Evolutionary conservation across 306 rosid genomes (phyloP), one percentile per base, ranked within the genome.

Genomic region (Lagenaria siceraria): DNA sequence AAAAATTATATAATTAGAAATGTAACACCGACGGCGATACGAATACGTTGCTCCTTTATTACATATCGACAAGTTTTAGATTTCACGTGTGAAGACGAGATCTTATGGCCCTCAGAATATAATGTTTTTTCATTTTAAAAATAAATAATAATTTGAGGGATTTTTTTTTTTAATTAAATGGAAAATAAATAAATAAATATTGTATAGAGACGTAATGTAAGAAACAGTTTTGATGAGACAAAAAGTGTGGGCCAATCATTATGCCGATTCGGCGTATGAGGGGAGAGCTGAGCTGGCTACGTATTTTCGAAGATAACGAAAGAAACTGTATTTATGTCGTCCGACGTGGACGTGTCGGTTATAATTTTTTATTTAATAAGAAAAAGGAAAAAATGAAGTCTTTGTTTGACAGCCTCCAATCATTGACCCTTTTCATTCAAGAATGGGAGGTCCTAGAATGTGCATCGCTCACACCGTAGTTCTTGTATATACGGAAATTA

Each of bases 321-420:
- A 63, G n/a, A 74, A 21, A 55, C 56, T 64, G 76, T 62, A 54
- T 78, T 78, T 78, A 78, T 54, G 68, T 24, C 49, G 27, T 75
- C 87, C 58, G 77, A 81, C 86, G 83, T 77, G 84, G 75, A 40
- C 53, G 27, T 83, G 92, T 88, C 92, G 88, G 92, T 84, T 80
- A 29, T 31, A 73, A 36, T 19, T 53, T 48, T 1, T 75, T 54
- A n/a, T 5, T 12, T 22, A 8, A 35, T 10, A 21, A 53, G 6
- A 25, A 13, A 60, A 22, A n/a, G 33, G n/a, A 2, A 1, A 15
- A 51, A 33, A 17, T 7, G 17, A 35, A 35, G 25, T 64, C 15
- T 64, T 24, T 11, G 42, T 24, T 51, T 31, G n/a, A 48, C 21
- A 10, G 29, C 40, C 17, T 24, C 64, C 79, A 9, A 53, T 62